These are phyloP conservation scores for Penicillium goetzii DNA, from an alignment of 495 filamentous ascomycete genomes.

Conservation along the genomic window DNA sequence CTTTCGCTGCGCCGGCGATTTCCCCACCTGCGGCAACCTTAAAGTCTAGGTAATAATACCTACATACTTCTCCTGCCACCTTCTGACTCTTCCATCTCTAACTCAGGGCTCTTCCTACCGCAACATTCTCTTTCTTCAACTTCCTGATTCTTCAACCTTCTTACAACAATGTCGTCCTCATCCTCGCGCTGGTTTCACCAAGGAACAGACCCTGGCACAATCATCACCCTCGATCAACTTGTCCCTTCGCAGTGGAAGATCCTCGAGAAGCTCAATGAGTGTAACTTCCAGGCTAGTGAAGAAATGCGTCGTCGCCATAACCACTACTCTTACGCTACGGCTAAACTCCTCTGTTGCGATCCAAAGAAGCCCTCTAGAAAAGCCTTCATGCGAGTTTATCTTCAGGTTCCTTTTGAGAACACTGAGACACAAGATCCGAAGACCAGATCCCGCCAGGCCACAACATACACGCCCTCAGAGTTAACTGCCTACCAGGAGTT, in stretches of 20 bases:
- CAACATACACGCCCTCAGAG: conserved; percentile 15
- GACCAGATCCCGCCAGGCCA: conserved; percentile 22
- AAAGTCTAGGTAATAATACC: background rate
- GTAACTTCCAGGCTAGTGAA: conserved; percentile 5
- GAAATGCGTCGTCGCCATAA: conserved; percentile 11
- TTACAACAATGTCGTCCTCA: conserved; percentile 11
- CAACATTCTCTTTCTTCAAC: conserved; percentile 1
- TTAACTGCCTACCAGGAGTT: conserved; percentile 15
- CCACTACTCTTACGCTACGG: conserved; percentile 16
- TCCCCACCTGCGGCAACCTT: background rate
- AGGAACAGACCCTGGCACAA: conserved; percentile 12
- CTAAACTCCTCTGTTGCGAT: conserved; percentile 23
- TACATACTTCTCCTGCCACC: background rate
- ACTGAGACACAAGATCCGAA: conserved; percentile 22
- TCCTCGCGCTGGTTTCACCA: conserved; percentile 8
- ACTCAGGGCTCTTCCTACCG: background rate
- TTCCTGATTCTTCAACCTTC: conserved; percentile 5
- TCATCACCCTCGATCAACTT: conserved; percentile 13
- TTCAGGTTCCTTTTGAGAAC: conserved; percentile 21
- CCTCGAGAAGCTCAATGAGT: conserved; percentile 17
- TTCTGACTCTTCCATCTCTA: background rate
- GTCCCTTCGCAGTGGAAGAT: conserved; percentile 15
- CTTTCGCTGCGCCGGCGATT: no score
- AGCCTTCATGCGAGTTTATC: conserved; percentile 21
- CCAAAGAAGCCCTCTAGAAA: conserved; percentile 11